Evolutionary conservation across 1,284 basidiomycete genomes (phyloP), one percentile per base, ranked within the genome.

Genomic region (Rhodotorula mucilaginosa): DNA sequence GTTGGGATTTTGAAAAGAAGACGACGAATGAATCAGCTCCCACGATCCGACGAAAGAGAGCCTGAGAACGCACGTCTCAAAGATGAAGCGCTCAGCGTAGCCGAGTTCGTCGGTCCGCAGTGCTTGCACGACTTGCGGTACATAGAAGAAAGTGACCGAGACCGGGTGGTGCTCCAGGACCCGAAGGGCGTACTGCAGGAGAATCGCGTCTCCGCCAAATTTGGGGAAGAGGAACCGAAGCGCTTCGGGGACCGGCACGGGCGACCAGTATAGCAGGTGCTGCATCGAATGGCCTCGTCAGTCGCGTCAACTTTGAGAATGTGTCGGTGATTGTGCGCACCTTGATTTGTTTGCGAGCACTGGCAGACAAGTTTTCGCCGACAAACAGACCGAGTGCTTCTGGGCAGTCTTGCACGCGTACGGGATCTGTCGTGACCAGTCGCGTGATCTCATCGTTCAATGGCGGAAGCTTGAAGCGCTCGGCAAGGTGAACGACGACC

Each of bases 101-200:
- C 93, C 93, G 93, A 74, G 23, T 46, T 44, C 54, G 21, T 97
- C 94, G 68, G 90, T 88, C 18, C 94, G 89, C 26, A 99, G 85
- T 5, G 94, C 94, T 80, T 99, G 97, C 1, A 99, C 97, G 29
- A 99, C 89, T 85, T 99, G 97, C 0, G 97, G 97, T 23, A 99
- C 93, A 80, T 97, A 99, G 86, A 99, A 99, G 86, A 99, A 99
- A 0, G 95, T 96, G 60, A 98, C 81, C 34, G 93, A 89, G 23
- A 99, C 92, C 0, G 94, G 92, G 80, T 98, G 94, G 80, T 97
- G 90, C 80, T 96, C 93, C 57, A 99, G 84, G 1, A 95, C 92
- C 61, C 95, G 88, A 84, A 99, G 94, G 0, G 96, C 95, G 81
- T 97, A 99, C 88, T 99, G 97, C 47, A 99, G 83, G 52, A 98